Evolutionary conservation across 1,284 basidiomycete species (phyloP).

Genomic region (Athelia psychrophila): DNA sequence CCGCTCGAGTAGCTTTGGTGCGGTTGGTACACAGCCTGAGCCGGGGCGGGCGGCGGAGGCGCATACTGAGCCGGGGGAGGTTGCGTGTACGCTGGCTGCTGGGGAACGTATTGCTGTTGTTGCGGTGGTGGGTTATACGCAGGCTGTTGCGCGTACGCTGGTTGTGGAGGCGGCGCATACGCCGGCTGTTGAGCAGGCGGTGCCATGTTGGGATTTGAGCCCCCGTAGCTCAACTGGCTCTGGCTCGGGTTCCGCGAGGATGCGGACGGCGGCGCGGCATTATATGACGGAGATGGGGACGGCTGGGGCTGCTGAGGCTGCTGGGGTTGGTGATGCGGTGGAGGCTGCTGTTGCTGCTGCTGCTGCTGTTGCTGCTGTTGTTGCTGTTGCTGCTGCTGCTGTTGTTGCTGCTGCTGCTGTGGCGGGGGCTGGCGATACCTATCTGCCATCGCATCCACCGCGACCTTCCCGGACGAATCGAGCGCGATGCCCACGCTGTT

Average conservation of each 20-base stretch:
- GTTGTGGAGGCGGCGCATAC: neutral
- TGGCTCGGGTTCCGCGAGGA: too few relatives aligned
- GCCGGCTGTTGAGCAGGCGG: neutral
- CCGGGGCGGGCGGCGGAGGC: neutral
- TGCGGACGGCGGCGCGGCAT: too few relatives aligned
- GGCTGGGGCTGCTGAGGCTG: too few relatives aligned
- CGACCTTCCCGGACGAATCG: slow-evolving; percentile 75
- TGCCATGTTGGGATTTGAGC: neutral
- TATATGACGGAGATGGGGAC: too few relatives aligned
- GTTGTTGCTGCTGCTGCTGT: slow-evolving; percentile 25
- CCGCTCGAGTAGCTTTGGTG: neutral
- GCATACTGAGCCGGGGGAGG: neutral
- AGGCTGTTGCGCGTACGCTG: slow-evolving; percentile 4
- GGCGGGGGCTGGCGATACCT: slow-evolving; percentile 38
- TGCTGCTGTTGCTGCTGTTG: neutral
- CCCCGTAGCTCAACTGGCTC: too few relatives aligned
- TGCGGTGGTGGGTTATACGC: neutral
- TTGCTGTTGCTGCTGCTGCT: slow-evolving; percentile 18
- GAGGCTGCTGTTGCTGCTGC: neutral
- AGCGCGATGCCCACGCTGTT: slow-evolving; percentile 70
- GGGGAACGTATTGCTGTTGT: slow-evolving; percentile 26
- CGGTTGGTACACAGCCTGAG: neutral
- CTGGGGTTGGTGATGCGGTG: neutral
- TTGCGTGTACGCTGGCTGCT: slow-evolving; percentile 19
- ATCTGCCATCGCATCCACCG: slow-evolving; percentile 78